These are phyloP conservation scores for Cryptococcus floricola DNA, from an alignment of 1,284 basidiomycete genomes.

Conservation along the genomic window DNA sequence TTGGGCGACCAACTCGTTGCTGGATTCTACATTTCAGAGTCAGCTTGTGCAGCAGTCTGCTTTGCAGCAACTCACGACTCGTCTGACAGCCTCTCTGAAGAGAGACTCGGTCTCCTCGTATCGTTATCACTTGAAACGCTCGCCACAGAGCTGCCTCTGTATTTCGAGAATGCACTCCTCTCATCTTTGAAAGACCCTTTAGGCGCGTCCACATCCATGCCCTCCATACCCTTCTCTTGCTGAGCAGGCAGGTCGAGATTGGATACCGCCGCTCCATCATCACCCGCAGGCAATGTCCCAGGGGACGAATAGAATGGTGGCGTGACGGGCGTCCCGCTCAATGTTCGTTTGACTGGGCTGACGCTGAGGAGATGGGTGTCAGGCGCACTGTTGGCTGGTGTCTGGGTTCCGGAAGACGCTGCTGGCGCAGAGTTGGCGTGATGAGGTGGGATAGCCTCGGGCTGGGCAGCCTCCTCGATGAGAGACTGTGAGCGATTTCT, in stretches of 20 bases:
- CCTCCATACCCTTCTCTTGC: conserved; percentile 3
- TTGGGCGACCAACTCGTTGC: conserved; percentile 3
- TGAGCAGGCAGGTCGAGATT: not conserved
- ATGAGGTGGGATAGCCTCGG: not conserved
- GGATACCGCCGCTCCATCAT: not conserved
- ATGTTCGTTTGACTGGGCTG: not conserved
- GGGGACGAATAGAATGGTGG: conserved; percentile 3
- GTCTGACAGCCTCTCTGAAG: conserved; percentile 14
- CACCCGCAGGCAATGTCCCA: not conserved
- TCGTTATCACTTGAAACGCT: conserved; percentile 11
- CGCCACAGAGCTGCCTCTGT: not conserved
- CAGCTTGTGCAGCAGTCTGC: not conserved
- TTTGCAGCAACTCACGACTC: conserved; percentile 16
- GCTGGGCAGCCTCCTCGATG: not conserved
- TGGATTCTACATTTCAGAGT: not conserved
- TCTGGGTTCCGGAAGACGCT: not conserved
- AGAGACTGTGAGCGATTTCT: not conserved
- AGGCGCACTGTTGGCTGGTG: not conserved
- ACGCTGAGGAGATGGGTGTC: not conserved
- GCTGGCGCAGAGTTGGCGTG: not conserved
- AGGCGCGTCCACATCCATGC: conserved; percentile 16
- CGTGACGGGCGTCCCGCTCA: not conserved
- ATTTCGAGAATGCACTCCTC: not conserved
- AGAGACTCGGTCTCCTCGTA: conserved; percentile 21
- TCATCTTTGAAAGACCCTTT: not conserved